phyloP scores from a whole-genome alignment of 2,329 filamentous ascomycete genomes.

The Pseudogymnoascus sp. region DNA sequence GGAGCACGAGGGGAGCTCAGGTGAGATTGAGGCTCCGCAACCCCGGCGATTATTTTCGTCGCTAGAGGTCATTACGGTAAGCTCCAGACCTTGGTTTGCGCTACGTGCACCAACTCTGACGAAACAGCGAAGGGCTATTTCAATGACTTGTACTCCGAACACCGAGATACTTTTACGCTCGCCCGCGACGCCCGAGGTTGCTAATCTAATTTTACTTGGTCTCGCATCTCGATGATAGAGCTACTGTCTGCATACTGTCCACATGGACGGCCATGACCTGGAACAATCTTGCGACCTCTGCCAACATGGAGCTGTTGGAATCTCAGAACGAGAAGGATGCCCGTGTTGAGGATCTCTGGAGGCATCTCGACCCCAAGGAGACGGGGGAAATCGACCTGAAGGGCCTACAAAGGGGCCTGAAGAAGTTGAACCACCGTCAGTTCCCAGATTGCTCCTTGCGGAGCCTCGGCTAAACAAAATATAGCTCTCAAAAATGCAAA shows the following conservation, averaged over 20 bases:
- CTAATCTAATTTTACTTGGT: conserved; percentile 1
- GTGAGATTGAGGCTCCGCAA: conserved; percentile 5
- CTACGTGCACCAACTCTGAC: conserved; percentile 6
- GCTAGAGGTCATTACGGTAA: conserved; percentile 8
- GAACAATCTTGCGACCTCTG: conserved; percentile 6
- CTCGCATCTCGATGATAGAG: conserved; percentile 7
- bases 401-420: conserved; percentile 76
- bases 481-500: conserved; percentile 85
- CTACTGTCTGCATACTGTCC: conserved; percentile 5
- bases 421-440: conserved; percentile 87
- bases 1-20: neutral
- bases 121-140: conserved; percentile 8
- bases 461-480: conserved; percentile 19
- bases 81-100: conserved; percentile 5
- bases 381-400: conserved; percentile 78
- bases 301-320: conserved; percentile 58
- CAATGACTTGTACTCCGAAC: conserved; percentile 4
- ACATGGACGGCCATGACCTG: conserved; percentile 6
- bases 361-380: conserved; percentile 66
- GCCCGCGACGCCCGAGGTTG: neutral
- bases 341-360: conserved; percentile 79
- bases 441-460: conserved; percentile 15
- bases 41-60: conserved; percentile 6
- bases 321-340: conserved; percentile 71
- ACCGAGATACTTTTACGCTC: neutral